Percentiles rank a stretch among this genome's conserved stretches.
Conservation (phyloP, 2,329 filamentous ascomycete species). For the Alternaria sp. region DNA sequence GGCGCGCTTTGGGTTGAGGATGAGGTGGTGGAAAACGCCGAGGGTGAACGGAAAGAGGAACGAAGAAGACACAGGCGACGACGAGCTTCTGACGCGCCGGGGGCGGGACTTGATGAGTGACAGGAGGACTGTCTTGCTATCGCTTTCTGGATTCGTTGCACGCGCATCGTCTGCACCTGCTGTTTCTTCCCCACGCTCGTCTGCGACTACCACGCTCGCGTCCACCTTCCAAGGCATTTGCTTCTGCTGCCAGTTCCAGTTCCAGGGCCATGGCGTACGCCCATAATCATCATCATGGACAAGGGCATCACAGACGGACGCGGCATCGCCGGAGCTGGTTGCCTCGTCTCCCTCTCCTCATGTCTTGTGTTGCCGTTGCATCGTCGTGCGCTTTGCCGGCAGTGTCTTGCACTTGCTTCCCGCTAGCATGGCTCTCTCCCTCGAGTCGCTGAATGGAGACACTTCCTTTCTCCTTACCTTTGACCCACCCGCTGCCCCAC, state of each 20-base stretch:
- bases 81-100: slow-evolving; percentile 4
- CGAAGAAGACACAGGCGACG: slow-evolving; percentile 1
- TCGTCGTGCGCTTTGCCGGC: slow-evolving; percentile 12
- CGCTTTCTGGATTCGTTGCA: slow-evolving; percentile 14
- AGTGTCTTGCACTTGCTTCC: slow-evolving; percentile 6
- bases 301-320: slow-evolving; percentile 21
- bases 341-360: slow-evolving; percentile 9
- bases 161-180: slow-evolving; percentile 22
- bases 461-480: slow-evolving; percentile 72
- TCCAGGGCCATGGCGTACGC: slow-evolving; percentile 14
- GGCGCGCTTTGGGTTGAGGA: neutral
- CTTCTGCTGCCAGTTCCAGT: slow-evolving; percentile 8
- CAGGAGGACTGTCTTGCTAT: slow-evolving; percentile 2
- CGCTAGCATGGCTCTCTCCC: slow-evolving; percentile 66
- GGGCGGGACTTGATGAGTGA: slow-evolving; percentile 4
- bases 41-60: neutral
- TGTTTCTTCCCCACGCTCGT: slow-evolving; percentile 10
- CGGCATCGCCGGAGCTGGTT: slow-evolving; percentile 5
- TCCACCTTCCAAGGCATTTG: slow-evolving; percentile 18
- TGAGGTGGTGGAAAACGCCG: neutral
- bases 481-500: slow-evolving; percentile 60
- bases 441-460: slow-evolving; percentile 71
- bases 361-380: slow-evolving; percentile 8
- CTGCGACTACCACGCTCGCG: slow-evolving; percentile 19
- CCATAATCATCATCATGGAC: slow-evolving; percentile 16